phyloP scores from a whole-genome alignment of 2,329 filamentous ascomycete species.

The Dactylonectria macrodidyma region DNA sequence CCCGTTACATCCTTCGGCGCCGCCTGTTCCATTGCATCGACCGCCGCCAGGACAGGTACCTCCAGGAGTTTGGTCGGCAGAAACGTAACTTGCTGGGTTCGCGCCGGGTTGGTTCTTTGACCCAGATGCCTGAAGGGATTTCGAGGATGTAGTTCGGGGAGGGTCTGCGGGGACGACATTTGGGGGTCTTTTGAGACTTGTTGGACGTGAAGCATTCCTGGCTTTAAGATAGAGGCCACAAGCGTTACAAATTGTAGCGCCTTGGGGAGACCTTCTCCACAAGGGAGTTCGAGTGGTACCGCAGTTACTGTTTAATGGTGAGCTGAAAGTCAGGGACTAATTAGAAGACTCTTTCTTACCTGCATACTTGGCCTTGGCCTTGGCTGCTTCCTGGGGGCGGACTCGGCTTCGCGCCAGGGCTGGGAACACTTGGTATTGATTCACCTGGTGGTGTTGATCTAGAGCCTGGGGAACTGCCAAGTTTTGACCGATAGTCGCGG shows the following conservation, averaged over 20 bases:
- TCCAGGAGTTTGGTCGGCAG: constrained; percentile 79
- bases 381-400: constrained; percentile 51
- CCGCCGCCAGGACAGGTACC: constrained; percentile 98
- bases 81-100: constrained; percentile 78
- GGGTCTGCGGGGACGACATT: constrained; percentile 61
- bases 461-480: constrained; percentile 46
- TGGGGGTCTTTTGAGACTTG: constrained; percentile 86
- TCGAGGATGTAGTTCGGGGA: constrained; percentile 59
- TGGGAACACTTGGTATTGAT: constrained; percentile 47
- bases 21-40: constrained; percentile 95
- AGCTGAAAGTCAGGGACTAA: constrained; percentile 13
- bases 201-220: constrained; percentile 90
- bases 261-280: constrained; percentile 93
- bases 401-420: constrained; percentile 46
- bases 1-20: constrained; percentile 93
- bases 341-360: constrained; percentile 62
- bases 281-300: constrained; percentile 93
- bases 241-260: constrained; percentile 97
- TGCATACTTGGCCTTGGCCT: constrained; percentile 77
- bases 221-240: constrained; percentile 96
- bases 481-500: constrained; percentile 35
- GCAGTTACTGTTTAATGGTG: constrained; percentile 79
- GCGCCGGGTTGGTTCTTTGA: constrained; percentile 59
- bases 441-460: constrained; percentile 46
- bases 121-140: constrained; percentile 55